A percentile compares a stretch with the other conserved stretches of the same genome.
Evolutionary conservation across 345 rosid genomes (phyloP).

Genomic region (Gossypium mustelinum): DNA sequence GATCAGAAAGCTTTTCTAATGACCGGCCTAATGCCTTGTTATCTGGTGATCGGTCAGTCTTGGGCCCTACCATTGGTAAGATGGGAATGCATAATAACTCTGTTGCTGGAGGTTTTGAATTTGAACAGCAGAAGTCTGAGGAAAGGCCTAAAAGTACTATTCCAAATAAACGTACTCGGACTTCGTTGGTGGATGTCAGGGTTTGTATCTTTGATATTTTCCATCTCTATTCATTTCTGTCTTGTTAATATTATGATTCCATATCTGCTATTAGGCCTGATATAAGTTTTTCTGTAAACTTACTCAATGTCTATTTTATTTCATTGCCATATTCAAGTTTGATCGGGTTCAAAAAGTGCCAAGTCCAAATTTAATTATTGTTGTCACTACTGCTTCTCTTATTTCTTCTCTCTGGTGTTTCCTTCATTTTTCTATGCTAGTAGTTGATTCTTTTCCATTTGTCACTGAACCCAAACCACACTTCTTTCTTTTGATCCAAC

Average conservation of each 20-base stretch:
- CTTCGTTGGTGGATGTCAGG: conserved; percentile 75
- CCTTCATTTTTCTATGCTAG: neutral
- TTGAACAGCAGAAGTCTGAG: conserved; percentile 73
- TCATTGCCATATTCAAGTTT: conserved; percentile 8
- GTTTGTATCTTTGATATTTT: conserved; percentile 36
- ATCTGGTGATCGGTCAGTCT: conserved; percentile 56
- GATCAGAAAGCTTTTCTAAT: conserved; percentile 59
- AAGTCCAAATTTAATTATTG: neutral
- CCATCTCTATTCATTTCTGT: neutral
- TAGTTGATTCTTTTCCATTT: conserved; percentile 4
- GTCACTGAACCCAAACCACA: neutral
- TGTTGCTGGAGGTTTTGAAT: conserved; percentile 53
- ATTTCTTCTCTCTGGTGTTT: neutral
- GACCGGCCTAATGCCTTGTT: conserved; percentile 49
- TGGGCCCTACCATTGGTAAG: conserved; percentile 59
- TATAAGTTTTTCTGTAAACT: conserved; percentile 1
- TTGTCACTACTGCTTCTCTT: neutral
- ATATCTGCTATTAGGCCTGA: neutral
- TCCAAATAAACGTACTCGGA: conserved; percentile 89
- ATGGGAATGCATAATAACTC: conserved; percentile 68
- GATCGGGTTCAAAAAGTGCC: neutral
- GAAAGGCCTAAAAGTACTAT: conserved; percentile 65
- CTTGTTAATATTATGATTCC: conserved; percentile 2
- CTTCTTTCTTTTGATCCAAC: conserved; percentile 9
- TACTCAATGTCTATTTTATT: neutral